Conservation (phyloP, 2,329 filamentous ascomycete genomes). For the Fusarium metavorans region DNA sequence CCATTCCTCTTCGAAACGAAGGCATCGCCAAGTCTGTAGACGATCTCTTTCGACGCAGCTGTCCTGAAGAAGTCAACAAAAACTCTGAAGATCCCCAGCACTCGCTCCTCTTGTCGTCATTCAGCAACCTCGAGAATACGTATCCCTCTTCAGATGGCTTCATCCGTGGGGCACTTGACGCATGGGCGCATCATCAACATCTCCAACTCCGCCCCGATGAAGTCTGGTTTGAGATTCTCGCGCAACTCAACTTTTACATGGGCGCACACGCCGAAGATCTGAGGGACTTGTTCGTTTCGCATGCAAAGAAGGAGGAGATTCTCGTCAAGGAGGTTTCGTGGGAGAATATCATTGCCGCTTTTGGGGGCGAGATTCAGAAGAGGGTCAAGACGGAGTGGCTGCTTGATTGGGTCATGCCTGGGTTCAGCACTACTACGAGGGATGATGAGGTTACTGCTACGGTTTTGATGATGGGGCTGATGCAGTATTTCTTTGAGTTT, state of each 20-base stretch:
- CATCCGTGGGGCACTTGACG: conserved; percentile 58
- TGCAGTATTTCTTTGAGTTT: conserved; percentile 55
- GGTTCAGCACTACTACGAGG: conserved; percentile 56
- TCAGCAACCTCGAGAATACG: conserved; percentile 29
- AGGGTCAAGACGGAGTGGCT: conserved; percentile 56
- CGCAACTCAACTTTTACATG: conserved; percentile 64
- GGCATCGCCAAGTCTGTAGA: conserved; percentile 42
- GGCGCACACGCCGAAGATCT: conserved; percentile 60
- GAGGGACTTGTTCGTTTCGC: conserved; percentile 59
- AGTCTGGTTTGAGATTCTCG: conserved; percentile 66
- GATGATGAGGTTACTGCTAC: conserved; percentile 55
- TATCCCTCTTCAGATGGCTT: conserved; percentile 55
- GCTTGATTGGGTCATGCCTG: conserved; percentile 55
- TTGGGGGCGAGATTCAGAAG: conserved; percentile 56
- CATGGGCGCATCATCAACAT: conserved; percentile 63
- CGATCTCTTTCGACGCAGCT: conserved; percentile 49
- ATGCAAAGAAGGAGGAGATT: conserved; percentile 58
- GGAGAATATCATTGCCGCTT: conserved; percentile 42
- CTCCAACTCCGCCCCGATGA: conserved; percentile 65
- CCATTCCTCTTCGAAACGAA: conserved; percentile 40
- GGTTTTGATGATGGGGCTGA: conserved; percentile 59
- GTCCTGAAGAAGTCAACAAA: conserved; percentile 48
- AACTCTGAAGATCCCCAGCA: conserved; percentile 25
- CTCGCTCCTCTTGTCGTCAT: conserved; percentile 48
- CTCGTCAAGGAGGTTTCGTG: conserved; percentile 41